phyloP scores from a whole-genome alignment of 352 stramenopile genomes.

The Pythium vanterpoolii region DNA sequence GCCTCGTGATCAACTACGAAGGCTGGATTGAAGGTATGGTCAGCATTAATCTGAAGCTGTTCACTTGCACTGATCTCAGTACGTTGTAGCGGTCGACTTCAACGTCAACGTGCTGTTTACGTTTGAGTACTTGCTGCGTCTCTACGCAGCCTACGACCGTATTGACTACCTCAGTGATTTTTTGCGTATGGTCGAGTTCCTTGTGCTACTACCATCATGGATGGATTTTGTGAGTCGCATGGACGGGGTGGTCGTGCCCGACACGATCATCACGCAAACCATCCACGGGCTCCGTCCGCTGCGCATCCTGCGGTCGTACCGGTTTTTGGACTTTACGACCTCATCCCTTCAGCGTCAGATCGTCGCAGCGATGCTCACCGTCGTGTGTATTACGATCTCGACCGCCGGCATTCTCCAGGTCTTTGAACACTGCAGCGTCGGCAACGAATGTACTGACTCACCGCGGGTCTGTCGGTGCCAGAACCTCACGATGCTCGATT shows the following conservation, averaged over 20 bases:
- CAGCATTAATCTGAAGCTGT: not conserved
- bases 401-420: slow-evolving; percentile 67
- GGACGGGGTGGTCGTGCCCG: not conserved
- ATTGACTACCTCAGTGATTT: slow-evolving; percentile 51
- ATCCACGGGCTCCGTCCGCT: slow-evolving; percentile 51
- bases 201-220: slow-evolving; percentile 67
- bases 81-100: slow-evolving; percentile 43
- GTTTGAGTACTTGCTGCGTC: slow-evolving; percentile 53
- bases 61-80: not conserved
- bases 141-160: slow-evolving; percentile 65
- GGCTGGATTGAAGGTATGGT: slow-evolving; percentile 47
- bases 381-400: slow-evolving; percentile 69
- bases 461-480: slow-evolving; percentile 36
- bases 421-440: slow-evolving; percentile 52
- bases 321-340: slow-evolving; percentile 67
- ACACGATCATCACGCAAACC: slow-evolving; percentile 12
- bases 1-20: slow-evolving; percentile 25
- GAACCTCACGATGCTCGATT: slow-evolving; percentile 63
- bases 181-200: slow-evolving; percentile 52
- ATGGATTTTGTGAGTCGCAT: slow-evolving; percentile 17
- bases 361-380: slow-evolving; percentile 52
- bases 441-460: slow-evolving; percentile 9
- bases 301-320: slow-evolving; percentile 67
- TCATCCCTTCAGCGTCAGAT: slow-evolving; percentile 74
- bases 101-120: slow-evolving; percentile 66